These are phyloP conservation scores for Tylopilus plumbeoviolaceoides DNA, from an alignment of 768 basidiomycete species.

Conservation along the genomic window DNA sequence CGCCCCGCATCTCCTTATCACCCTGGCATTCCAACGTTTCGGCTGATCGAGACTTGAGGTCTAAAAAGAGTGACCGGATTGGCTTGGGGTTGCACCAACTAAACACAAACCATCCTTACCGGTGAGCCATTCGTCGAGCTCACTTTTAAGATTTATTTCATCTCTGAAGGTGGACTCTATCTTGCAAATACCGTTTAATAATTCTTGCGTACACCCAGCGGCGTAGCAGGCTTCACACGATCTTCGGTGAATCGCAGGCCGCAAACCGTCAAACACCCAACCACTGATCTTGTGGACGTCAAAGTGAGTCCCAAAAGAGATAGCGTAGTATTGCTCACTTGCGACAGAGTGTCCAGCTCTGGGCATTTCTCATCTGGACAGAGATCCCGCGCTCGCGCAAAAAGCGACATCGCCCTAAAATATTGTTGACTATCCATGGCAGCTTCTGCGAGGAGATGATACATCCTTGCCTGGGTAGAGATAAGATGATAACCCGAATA, in stretches of 20 bases:
- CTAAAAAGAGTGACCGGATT: not conserved
- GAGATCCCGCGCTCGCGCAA: conserved; percentile 5
- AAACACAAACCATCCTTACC: conserved; percentile 1
- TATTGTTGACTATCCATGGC: conserved; percentile 1
- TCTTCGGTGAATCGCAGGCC: conserved; percentile 3
- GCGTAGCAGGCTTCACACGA: conserved; percentile 9
- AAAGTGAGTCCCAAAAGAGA: not conserved
- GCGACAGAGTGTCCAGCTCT: conserved; percentile 11
- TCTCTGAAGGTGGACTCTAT: conserved; percentile 5
- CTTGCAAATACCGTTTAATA: not conserved
- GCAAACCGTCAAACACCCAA: conserved; percentile 15
- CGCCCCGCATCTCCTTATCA: conserved; percentile 3
- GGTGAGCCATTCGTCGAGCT: conserved; percentile 5
- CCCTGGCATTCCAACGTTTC: conserved; percentile 4
- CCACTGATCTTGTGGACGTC: conserved; percentile 9
- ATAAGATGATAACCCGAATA: not conserved
- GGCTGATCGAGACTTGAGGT: conserved; percentile 6
- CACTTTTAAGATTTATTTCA: conserved; percentile 7
- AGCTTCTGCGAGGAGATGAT: conserved; percentile 8
- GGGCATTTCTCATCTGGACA: conserved; percentile 9
- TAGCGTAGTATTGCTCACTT: conserved; percentile 5
- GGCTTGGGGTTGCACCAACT: too few relatives aligned
- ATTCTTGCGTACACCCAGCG: not conserved
- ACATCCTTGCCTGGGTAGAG: conserved; percentile 13
- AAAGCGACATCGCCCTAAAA: not conserved